Conservation (phyloP, 1,139 yeast genomes). For the Meyerozyma sp. region DNA sequence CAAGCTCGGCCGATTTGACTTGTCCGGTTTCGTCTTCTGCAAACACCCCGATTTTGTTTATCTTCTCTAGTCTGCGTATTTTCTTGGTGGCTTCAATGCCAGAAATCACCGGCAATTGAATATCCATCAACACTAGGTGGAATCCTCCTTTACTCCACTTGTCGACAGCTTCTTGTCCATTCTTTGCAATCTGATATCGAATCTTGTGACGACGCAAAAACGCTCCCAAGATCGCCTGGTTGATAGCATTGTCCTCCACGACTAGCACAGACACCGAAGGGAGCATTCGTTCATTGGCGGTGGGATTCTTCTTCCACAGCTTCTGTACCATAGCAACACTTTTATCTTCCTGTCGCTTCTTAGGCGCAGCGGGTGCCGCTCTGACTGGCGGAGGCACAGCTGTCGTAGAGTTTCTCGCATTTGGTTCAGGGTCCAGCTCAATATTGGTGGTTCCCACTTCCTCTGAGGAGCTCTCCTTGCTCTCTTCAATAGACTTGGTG, state of each 20-base stretch:
- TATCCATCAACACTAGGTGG: constrained; percentile 90
- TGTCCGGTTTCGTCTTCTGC: constrained; percentile 39
- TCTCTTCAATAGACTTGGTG: background rate
- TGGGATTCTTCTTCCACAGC: constrained; percentile 4
- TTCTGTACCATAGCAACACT: constrained; percentile 3
- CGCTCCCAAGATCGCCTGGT: constrained; percentile 90
- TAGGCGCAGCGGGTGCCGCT: background rate
- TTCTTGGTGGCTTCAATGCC: constrained; percentile 92
- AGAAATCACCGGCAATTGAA: constrained; percentile 88
- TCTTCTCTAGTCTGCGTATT: constrained; percentile 74
- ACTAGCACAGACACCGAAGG: constrained; percentile 88
- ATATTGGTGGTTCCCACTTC: background rate
- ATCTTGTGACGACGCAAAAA: constrained; percentile 83
- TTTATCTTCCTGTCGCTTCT: background rate
- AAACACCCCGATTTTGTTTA: constrained; percentile 79
- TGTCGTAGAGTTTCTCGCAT: too few species aligned
- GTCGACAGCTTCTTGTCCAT: constrained; percentile 89
- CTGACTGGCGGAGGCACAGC: background rate
- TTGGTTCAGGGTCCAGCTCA: background rate
- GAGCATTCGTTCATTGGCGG: constrained; percentile 43
- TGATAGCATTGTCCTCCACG: constrained; percentile 94
- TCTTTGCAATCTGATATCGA: constrained; percentile 79
- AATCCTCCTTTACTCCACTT: constrained; percentile 91
- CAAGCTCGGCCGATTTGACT: constrained; percentile 18
- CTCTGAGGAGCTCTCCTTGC: background rate